These are phyloP conservation scores for Neurospora cerealis DNA, from an alignment of 495 filamentous ascomycete genomes.

Conservation along the genomic window DNA sequence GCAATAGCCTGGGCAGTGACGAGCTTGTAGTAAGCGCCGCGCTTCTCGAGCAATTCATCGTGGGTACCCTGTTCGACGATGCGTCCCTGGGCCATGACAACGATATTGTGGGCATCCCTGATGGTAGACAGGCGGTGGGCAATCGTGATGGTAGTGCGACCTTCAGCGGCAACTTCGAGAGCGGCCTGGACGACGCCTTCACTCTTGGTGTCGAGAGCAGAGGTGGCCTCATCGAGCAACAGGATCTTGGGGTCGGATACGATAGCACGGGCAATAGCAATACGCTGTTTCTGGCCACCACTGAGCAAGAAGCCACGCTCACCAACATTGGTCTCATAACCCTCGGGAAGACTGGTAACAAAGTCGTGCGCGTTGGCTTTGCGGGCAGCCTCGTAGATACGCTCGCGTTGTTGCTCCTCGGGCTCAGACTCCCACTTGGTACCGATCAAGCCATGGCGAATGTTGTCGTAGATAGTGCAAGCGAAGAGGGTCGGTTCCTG, in stretches of 20 bases:
- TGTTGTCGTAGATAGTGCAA: slow-evolving; percentile 79
- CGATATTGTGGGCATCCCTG: slow-evolving; percentile 88
- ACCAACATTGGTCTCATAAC: slow-evolving; percentile 89
- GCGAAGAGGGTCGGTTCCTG: slow-evolving; percentile 77
- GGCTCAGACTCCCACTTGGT: slow-evolving; percentile 60
- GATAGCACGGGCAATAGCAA: slow-evolving; percentile 75
- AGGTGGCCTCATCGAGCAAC: slow-evolving; percentile 89
- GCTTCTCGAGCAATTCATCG: slow-evolving; percentile 51
- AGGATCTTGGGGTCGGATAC: slow-evolving; percentile 92
- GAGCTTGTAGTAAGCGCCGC: slow-evolving; percentile 46
- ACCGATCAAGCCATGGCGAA: slow-evolving; percentile 79
- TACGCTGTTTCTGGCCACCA: slow-evolving; percentile 94
- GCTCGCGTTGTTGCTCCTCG: slow-evolving; percentile 54
- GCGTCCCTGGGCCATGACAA: slow-evolving; percentile 73
- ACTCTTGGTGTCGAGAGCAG: slow-evolving; percentile 88
- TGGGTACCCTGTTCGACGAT: slow-evolving; percentile 84
- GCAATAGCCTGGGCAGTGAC: slow-evolving; percentile 48
- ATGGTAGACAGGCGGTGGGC: slow-evolving; percentile 93
- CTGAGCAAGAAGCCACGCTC: slow-evolving; percentile 88
- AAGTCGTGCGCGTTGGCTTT: slow-evolving; percentile 95
- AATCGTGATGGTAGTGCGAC: slow-evolving; percentile 94
- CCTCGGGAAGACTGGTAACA: slow-evolving; percentile 70
- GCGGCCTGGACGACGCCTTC: slow-evolving; percentile 93
- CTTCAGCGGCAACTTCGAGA: slow-evolving; percentile 73
- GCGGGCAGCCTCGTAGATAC: slow-evolving; percentile 70